Conservation (phyloP, 768 basidiomycete genomes). For the Leccinum broughii region DNA sequence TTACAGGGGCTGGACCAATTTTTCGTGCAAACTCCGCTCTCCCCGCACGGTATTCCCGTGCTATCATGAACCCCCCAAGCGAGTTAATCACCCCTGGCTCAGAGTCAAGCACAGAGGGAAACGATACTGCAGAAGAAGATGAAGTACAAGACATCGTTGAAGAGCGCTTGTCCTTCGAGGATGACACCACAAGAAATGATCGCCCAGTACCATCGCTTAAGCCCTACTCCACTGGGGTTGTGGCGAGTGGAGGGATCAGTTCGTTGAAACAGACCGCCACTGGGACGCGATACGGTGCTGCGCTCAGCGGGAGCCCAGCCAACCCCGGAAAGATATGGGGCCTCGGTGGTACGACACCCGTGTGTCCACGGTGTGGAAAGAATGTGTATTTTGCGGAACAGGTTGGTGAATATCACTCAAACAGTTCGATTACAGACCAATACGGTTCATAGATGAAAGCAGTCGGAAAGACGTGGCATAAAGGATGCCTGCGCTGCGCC, state of each 20-base stretch:
- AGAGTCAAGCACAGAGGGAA: conserved; percentile 23
- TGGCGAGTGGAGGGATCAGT: conserved; percentile 8
- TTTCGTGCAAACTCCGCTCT: conserved; percentile 43
- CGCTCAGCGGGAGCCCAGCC: conserved; percentile 44
- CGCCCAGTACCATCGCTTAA: conserved; percentile 28
- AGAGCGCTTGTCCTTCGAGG: conserved; percentile 24
- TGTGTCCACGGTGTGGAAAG: conserved; percentile 69
- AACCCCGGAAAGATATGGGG: conserved; percentile 54
- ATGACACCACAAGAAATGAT: conserved; percentile 41
- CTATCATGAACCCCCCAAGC: conserved; percentile 13
- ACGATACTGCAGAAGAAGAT: conserved; percentile 28
- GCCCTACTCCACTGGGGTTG: conserved; percentile 22
- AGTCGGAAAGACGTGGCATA: conserved; percentile 79
- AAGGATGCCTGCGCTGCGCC: conserved; percentile 72
- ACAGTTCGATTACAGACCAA: conserved; percentile 6
- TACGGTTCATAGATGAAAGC: conserved; percentile 61
- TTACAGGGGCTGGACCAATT: conserved; percentile 33
- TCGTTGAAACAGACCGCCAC: conserved; percentile 49
- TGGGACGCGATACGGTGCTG: conserved; percentile 67
- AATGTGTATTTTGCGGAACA: conserved; percentile 88
- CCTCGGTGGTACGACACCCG: conserved; percentile 48
- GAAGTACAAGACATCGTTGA: conserved; percentile 33
- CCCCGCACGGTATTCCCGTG: conserved; percentile 38
- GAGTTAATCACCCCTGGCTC: conserved; percentile 9
- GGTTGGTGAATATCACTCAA: conserved; percentile 36